A percentile compares a stretch with the other conserved stretches of the same genome.
Evolutionary conservation across 2,329 filamentous ascomycete species (phyloP).

Genomic region (Colletotrichum gigasporum): DNA sequence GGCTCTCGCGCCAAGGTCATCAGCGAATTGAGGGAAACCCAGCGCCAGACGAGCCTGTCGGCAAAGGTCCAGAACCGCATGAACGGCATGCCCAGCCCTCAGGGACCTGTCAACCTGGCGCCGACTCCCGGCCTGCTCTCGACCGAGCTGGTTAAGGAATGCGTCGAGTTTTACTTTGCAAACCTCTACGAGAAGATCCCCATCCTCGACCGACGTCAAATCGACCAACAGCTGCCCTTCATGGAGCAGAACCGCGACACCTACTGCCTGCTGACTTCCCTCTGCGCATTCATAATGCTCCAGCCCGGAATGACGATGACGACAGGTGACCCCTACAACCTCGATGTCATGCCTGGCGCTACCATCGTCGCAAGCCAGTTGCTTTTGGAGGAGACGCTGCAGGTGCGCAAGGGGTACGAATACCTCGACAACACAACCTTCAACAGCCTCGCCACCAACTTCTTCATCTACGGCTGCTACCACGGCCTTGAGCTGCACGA

Average conservation of each 20-base stretch:
- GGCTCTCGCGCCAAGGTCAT: slow-evolving; percentile 80
- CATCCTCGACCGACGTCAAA: slow-evolving; percentile 65
- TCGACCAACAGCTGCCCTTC: slow-evolving; percentile 67
- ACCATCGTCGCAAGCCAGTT: slow-evolving; percentile 72
- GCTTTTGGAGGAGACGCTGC: slow-evolving; percentile 72
- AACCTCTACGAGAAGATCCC: slow-evolving; percentile 73
- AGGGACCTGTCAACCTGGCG: slow-evolving; percentile 55
- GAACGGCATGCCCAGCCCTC: slow-evolving; percentile 61
- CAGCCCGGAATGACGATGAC: slow-evolving; percentile 74
- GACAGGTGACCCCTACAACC: slow-evolving; percentile 62
- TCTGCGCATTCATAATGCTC: slow-evolving; percentile 75
- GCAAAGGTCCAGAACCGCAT: slow-evolving; percentile 69
- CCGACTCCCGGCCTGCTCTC: slow-evolving; percentile 70
- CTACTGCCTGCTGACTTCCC: slow-evolving; percentile 71
- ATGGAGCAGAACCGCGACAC: slow-evolving; percentile 71
- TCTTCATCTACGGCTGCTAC: slow-evolving; percentile 79
- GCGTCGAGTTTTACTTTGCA: slow-evolving; percentile 74
- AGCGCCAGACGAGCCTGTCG: slow-evolving; percentile 72
- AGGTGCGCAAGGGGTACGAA: slow-evolving; percentile 71
- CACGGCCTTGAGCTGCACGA: slow-evolving; percentile 78
- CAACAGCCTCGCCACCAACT: slow-evolving; percentile 75
- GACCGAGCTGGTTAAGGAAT: slow-evolving; percentile 71
- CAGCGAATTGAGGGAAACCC: slow-evolving; percentile 75
- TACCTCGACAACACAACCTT: slow-evolving; percentile 65
- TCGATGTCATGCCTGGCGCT: slow-evolving; percentile 65